Base-by-base conservation (phyloP, 1,139 yeast genomes). In the Taphrina sp. region DNA sequence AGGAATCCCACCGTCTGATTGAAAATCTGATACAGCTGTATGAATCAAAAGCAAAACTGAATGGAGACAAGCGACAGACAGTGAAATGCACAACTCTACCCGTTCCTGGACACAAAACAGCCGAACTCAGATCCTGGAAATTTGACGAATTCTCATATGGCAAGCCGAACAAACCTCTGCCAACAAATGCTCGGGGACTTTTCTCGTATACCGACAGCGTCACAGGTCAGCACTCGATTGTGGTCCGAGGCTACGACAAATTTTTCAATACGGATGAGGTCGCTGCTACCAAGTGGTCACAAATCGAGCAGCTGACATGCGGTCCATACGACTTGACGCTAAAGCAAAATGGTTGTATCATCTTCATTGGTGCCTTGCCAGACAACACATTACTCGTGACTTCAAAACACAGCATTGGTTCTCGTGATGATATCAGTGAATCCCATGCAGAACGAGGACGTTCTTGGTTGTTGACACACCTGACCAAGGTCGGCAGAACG, bases 261-360 rank as follows among this genome's bases (percentile, higher is more conserved):
- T 94, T 94, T 68, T 94, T 89, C 76, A 90, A 85, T 65, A 74
- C 88, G 8, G 79, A 75, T 58, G 98, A 94, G 66, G 75, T 78
- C 1, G 64, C 72, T 0, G 64, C 64, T 2, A 84, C 95, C 0
- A 39, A 61, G 55, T 75, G 81, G 73, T 72, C 70, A 0, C 65
- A 67, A 62, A 68, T 90, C 23, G 64, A 67, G 34, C 58, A 64
- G 1, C 65, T 74, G 20, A 83, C 95, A 0, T 29, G 38, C 1
- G 96, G 96, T 0, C 96, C 96, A 0, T 92, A 85, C 67, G 80
- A 78, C 17, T 77, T 89, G 3, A 82, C 96, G 0, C 74, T 84
- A 37, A 92, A 92, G 67, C 95, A 94, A 59, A 94, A 92, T 66
- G 99, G 99, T 0, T 92, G 97, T 66, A 89, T 94, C 60, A 82